Conservation (phyloP, 2,329 filamentous ascomycete genomes). For the Beauveria caledonica region DNA sequence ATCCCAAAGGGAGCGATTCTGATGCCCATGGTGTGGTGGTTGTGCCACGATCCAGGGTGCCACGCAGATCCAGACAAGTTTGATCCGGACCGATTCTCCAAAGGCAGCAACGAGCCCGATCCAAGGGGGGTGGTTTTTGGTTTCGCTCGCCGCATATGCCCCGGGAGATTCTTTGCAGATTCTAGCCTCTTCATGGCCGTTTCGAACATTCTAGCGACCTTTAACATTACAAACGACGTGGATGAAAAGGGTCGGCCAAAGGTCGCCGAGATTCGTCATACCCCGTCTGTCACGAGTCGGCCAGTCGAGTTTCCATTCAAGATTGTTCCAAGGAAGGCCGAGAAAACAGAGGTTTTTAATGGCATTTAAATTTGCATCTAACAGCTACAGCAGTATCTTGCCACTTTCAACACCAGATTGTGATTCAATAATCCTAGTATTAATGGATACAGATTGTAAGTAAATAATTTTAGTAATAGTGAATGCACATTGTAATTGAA, state of each 20-base stretch:
- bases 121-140: conserved; percentile 24
- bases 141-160: conserved; percentile 29
- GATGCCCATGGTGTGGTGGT: conserved; percentile 20
- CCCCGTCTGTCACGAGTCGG: not conserved
- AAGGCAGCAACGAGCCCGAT: conserved; percentile 21
- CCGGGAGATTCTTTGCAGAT: conserved; percentile 25
- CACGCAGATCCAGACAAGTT: conserved; percentile 40
- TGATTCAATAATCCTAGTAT: no score
- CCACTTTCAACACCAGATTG: no score
- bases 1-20: conserved; percentile 23
- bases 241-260: not conserved
- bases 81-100: conserved; percentile 25
- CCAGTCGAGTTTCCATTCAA: not conserved
- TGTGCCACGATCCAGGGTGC: conserved; percentile 58
- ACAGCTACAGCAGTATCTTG: no score
- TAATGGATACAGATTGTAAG: no score
- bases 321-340: not conserved
- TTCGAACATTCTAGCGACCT: conserved; percentile 37
- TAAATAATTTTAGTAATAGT: no score
- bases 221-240: conserved; percentile 17
- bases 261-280: not conserved
- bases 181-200: conserved; percentile 24
- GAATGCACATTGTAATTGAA: no score
- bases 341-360: not conserved
- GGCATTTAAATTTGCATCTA: not conserved